Evolutionary conservation across 805 yeast species (phyloP).

Genomic region (Blastobotrys robertii): DNA sequence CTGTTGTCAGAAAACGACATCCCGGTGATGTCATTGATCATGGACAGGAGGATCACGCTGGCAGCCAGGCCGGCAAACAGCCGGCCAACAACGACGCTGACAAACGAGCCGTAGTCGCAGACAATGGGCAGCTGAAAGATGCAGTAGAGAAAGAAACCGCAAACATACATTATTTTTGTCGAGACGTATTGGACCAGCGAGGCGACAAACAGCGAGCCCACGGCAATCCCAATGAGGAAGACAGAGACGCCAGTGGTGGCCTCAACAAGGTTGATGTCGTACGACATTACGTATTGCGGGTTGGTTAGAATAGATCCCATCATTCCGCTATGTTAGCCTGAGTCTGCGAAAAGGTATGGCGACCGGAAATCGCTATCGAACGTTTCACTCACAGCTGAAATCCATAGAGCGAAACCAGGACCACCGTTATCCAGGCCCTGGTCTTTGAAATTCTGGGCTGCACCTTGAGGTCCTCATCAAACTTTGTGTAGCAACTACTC

Average conservation of each 20-base stretch:
- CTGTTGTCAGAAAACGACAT: constrained; percentile 67
- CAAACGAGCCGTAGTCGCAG: constrained; percentile 26
- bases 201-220: constrained; percentile 54
- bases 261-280: not conserved
- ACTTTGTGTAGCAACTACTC: too few relatives aligned
- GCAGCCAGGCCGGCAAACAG: constrained; percentile 69
- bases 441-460: too few relatives aligned
- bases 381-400: not conserved
- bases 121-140: constrained; percentile 44
- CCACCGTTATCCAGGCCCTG: too few relatives aligned
- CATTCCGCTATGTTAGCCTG: too few relatives aligned
- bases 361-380: too few relatives aligned
- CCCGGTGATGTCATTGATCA: constrained; percentile 75
- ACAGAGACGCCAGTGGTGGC: constrained; percentile 40
- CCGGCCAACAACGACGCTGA: constrained; percentile 42
- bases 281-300: not conserved
- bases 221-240: constrained; percentile 51
- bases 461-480: too few relatives aligned
- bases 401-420: not conserved
- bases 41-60: constrained; percentile 64
- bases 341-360: too few relatives aligned
- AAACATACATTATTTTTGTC: constrained; percentile 56
- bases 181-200: constrained; percentile 63
- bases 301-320: not conserved
- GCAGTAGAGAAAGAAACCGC: constrained; percentile 37